Percentiles rank a stretch among this genome's conserved stretches.
phyloP scores from a whole-genome alignment of 495 filamentous ascomycete species.

The Aspergillus bertholletiae region DNA sequence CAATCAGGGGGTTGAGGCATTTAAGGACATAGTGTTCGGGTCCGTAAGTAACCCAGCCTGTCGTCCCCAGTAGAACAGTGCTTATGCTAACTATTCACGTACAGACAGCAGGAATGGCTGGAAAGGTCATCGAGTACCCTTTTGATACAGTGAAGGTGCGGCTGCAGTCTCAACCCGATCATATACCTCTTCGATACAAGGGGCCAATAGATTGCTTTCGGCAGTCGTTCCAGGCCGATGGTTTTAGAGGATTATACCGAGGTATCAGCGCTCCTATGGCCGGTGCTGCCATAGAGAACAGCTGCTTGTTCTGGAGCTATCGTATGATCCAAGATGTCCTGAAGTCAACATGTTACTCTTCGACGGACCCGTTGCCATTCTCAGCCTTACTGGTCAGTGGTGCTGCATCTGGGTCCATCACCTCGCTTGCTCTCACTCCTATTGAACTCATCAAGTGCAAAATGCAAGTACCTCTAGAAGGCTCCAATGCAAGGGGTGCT shows the following conservation, averaged over 20 bases:
- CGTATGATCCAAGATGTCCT: constrained; percentile 66
- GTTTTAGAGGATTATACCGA: constrained; percentile 78
- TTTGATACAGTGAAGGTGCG: constrained; percentile 97
- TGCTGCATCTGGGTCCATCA: constrained; percentile 83
- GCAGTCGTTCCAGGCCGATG: constrained; percentile 70
- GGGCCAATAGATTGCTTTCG: constrained; percentile 93
- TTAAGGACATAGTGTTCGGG: constrained; percentile 80
- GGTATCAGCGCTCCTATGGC: constrained; percentile 89
- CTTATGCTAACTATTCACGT: constrained; percentile 5
- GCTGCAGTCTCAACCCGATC: constrained; percentile 69
- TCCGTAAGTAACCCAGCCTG: constrained; percentile 57
- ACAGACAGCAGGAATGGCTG: constrained; percentile 80
- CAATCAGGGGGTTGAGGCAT: constrained; percentile 59
- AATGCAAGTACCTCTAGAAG: constrained; percentile 73
- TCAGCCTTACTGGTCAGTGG: constrained; percentile 70
- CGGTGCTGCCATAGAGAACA: constrained; percentile 92
- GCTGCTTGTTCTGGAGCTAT: constrained; percentile 88
- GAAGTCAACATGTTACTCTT: constrained; percentile 49
- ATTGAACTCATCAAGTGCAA: constrained; percentile 98
- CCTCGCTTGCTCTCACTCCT: constrained; percentile 85
- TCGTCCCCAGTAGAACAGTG: neutral
- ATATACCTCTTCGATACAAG: constrained; percentile 74
- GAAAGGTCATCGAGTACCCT: constrained; percentile 96
- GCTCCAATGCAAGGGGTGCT: constrained; percentile 34
- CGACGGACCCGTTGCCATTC: constrained; percentile 61